Conservation (phyloP, 257 asterid genomes). For the Coffea eugenioides region DNA sequence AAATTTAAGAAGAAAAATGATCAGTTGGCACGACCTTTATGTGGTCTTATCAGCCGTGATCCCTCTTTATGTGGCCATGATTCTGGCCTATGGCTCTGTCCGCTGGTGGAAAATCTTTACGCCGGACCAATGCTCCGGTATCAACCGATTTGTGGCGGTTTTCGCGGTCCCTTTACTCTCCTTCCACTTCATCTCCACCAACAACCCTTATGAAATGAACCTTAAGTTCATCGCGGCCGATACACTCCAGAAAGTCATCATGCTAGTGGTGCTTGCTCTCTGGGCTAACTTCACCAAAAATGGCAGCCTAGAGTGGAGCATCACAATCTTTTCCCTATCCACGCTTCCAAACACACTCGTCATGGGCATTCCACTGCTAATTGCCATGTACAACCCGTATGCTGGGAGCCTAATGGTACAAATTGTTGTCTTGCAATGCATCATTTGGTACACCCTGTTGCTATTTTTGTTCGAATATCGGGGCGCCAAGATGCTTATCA, state of each 20-base stretch:
- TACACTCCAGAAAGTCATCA: constrained; percentile 66
- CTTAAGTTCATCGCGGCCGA: constrained; percentile 91
- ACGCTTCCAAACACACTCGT: constrained; percentile 89
- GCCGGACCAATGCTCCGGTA: constrained; percentile 94
- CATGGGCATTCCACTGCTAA: constrained; percentile 85
- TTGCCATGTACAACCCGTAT: constrained; percentile 75
- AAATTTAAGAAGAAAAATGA: constrained; percentile 43
- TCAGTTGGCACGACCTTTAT: constrained; percentile 73
- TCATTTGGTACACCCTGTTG: constrained; percentile 83
- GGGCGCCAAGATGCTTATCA: constrained; percentile 77
- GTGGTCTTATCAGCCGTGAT: constrained; percentile 76
- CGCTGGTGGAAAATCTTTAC: constrained; percentile 98
- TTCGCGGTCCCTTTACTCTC: constrained; percentile 90
- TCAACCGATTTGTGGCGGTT: constrained; percentile 84
- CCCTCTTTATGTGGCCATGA: constrained; percentile 93
- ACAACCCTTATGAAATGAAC: constrained; percentile 75
- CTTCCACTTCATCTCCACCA: constrained; percentile 75
- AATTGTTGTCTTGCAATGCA: constrained; percentile 82
- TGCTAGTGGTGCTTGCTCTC: constrained; percentile 53
- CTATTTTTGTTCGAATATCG: constrained; percentile 79
- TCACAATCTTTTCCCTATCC: constrained; percentile 77
- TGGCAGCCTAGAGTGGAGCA: constrained; percentile 89
- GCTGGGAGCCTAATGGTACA: constrained; percentile 82
- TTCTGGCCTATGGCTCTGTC: constrained; percentile 88
- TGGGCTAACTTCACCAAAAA: constrained; percentile 71